Evolutionary conservation across 139 green algal genomes (phyloP).

Genomic region (Nannochloris sp.): DNA sequence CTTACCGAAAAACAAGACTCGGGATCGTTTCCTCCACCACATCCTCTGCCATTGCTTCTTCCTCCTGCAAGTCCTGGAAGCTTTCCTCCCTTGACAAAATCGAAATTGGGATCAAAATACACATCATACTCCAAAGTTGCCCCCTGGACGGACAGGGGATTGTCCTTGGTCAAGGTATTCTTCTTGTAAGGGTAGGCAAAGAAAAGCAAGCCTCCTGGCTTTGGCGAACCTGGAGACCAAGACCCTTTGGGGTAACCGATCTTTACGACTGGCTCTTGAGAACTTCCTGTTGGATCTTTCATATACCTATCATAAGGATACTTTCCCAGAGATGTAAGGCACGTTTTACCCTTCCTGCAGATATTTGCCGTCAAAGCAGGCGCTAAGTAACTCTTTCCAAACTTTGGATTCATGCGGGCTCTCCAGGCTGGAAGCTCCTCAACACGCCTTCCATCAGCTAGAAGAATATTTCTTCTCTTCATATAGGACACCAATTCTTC

Average conservation of each 20-base stretch:
- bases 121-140: slow-evolving; percentile 21
- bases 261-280: slow-evolving; percentile 6
- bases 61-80: slow-evolving; percentile 16
- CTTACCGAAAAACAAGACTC: slow-evolving; percentile 8
- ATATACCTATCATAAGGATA: slow-evolving; percentile 13
- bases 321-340: not conserved
- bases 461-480: slow-evolving; percentile 2
- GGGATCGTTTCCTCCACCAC: slow-evolving; percentile 11
- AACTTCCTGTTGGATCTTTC: slow-evolving; percentile 8
- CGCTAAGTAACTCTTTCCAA: not conserved
- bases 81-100: slow-evolving; percentile 22
- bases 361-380: slow-evolving; percentile 5
- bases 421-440: slow-evolving; percentile 7
- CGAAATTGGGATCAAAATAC: slow-evolving; percentile 15
- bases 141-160: slow-evolving; percentile 1
- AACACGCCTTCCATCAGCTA: not conserved
- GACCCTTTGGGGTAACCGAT: slow-evolving; percentile 12
- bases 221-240: slow-evolving; percentile 11
- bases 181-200: slow-evolving; percentile 17
- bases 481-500: not conserved
- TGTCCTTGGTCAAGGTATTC: not conserved
- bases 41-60: slow-evolving; percentile 8
- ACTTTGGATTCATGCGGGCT: slow-evolving; percentile 1
- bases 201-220: slow-evolving; percentile 12
- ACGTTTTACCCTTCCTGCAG: not conserved